These are phyloP conservation scores for Ulota crispa DNA, from an alignment of 225 moss, liverwort and hornwort species.

Conservation along the genomic window DNA sequence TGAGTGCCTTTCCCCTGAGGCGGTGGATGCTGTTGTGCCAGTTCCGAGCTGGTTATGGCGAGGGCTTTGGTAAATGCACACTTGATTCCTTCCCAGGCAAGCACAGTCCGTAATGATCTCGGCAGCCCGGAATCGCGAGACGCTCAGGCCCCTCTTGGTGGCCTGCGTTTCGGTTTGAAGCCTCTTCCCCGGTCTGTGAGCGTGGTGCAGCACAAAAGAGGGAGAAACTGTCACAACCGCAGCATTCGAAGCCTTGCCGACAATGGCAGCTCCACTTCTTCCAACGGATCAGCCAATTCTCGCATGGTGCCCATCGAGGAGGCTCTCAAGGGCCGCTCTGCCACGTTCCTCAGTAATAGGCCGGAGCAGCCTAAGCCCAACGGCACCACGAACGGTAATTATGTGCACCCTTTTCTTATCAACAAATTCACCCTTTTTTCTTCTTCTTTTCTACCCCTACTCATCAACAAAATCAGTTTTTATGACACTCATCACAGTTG, in stretches of 20 bases:
- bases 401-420: neutral
- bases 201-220: slow-evolving; percentile 8
- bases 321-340: slow-evolving; percentile 59
- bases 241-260: slow-evolving; percentile 35
- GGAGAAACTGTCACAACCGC: neutral
- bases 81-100: slow-evolving; percentile 21
- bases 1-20: neutral
- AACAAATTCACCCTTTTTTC: neutral
- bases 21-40: neutral
- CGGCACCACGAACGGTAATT: slow-evolving; percentile 39
- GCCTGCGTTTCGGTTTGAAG: slow-evolving; percentile 26
- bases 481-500: no score
- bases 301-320: slow-evolving; percentile 93
- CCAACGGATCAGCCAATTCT: slow-evolving; percentile 36
- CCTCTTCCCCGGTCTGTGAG: neutral
- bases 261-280: slow-evolving; percentile 36
- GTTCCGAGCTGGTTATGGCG: slow-evolving; percentile 31
- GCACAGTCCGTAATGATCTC: slow-evolving; percentile 19
- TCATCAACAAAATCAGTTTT: neutral
- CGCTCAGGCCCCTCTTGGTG: slow-evolving; percentile 8
- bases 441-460: neutral
- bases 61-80: slow-evolving; percentile 37
- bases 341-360: slow-evolving; percentile 45
- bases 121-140: slow-evolving; percentile 29
- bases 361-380: slow-evolving; percentile 24